A percentile compares a stretch with the other conserved stretches of the same genome.
These are phyloP conservation scores for Pyropia yezoensis DNA, from an alignment of 23 red algal genomes.

Conservation along the genomic window DNA sequence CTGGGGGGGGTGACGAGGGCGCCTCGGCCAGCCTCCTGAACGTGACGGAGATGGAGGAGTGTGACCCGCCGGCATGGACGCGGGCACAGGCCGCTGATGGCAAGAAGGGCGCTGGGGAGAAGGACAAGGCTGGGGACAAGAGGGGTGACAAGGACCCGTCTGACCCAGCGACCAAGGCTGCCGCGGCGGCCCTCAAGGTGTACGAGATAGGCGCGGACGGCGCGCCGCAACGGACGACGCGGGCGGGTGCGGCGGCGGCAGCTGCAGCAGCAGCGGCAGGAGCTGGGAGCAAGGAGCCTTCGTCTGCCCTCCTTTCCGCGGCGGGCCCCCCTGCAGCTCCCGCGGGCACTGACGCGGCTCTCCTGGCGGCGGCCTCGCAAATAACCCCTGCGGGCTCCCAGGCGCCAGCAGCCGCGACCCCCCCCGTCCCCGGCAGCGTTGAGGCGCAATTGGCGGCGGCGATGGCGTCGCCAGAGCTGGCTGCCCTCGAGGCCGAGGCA, in stretches of 20 bases:
- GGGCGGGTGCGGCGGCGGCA: background rate
- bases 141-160: conserved; percentile 12
- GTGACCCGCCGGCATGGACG: conserved; percentile 81
- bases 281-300: no score
- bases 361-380: no score
- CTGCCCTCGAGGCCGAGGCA: no score
- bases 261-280: background rate
- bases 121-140: conserved; percentile 4
- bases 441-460: no score
- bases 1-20: conserved; percentile 59
- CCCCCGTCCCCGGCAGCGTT: no score
- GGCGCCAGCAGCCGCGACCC: no score
- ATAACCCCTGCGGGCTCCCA: no score
- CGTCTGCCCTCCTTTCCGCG: no score
- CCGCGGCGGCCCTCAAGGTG: background rate
- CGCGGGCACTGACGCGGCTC: no score
- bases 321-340: no score
- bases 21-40: conserved; percentile 10
- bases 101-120: background rate
- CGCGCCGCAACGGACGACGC: background rate
- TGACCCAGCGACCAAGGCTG: background rate
- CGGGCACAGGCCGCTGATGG: conserved; percentile 18
- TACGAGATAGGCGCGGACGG: conserved; percentile 6
- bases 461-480: no score
- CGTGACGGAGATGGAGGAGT: conserved; percentile 14